Evolutionary conservation across 768 basidiomycete species (phyloP).

Genomic region (Mycena crocata): DNA sequence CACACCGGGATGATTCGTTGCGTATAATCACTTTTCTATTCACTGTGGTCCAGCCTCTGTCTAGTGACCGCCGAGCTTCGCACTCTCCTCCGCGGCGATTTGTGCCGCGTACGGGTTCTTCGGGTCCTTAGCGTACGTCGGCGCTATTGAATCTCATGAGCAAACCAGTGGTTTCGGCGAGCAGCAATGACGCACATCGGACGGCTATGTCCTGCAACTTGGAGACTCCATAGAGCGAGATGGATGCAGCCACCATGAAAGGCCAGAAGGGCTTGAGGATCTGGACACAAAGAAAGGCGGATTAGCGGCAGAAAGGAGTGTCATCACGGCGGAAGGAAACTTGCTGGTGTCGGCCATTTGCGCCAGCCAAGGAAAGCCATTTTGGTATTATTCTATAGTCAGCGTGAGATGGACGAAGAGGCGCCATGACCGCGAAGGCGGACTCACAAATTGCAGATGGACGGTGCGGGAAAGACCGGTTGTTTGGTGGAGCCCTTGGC

Average conservation of each 20-base stretch:
- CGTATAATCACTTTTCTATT: conserved; percentile 24
- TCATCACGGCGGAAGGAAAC: conserved; percentile 44
- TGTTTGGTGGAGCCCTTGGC: not conserved
- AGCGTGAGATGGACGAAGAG: not conserved
- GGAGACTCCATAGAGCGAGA: conserved; percentile 76
- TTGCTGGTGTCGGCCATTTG: conserved; percentile 83
- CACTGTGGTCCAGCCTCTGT: conserved; percentile 26
- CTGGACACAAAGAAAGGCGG: conserved; percentile 48
- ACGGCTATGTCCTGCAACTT: conserved; percentile 78
- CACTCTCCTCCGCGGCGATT: conserved; percentile 68
- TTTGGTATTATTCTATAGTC: conserved; percentile 41
- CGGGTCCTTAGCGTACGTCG: conserved; percentile 77
- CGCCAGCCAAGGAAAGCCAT: conserved; percentile 86
- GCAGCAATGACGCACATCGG: conserved; percentile 66
- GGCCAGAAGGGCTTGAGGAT: conserved; percentile 83
- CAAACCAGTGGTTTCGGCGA: not conserved
- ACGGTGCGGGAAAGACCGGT: conserved; percentile 14
- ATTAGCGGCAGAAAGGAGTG: conserved; percentile 21
- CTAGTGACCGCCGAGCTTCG: conserved; percentile 35
- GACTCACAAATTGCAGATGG: conserved; percentile 14
- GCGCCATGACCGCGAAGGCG: not conserved
- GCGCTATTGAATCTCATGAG: conserved; percentile 55
- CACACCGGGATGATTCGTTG: not conserved
- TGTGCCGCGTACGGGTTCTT: conserved; percentile 86
- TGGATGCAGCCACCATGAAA: conserved; percentile 73